These are phyloP conservation scores for Pythium scleroteichum DNA, from an alignment of 352 stramenopile species.

Conservation along the genomic window DNA sequence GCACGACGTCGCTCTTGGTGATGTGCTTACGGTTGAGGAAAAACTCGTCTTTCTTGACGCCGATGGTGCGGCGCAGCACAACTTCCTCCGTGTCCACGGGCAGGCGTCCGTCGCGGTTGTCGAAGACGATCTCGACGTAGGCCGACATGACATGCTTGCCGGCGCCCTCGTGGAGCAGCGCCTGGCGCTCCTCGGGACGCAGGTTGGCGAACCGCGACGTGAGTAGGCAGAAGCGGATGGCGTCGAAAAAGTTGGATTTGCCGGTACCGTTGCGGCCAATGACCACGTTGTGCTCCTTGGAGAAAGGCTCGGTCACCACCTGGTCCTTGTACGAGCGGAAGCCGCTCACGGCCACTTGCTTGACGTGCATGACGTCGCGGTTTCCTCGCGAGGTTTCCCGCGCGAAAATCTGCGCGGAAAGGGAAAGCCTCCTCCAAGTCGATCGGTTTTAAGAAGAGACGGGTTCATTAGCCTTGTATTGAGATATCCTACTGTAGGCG, in stretches of 20 bases:
- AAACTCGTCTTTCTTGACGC: conserved; percentile 99
- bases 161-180: conserved; percentile 95
- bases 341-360: conserved; percentile 94
- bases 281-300: conserved; percentile 95
- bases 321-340: conserved; percentile 96
- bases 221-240: conserved; percentile 98
- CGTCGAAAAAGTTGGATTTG: conserved; percentile 99
- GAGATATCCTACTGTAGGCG: background rate
- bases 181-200: conserved; percentile 90
- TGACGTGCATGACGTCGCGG: conserved; percentile 92
- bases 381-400: conserved; percentile 11
- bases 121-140: conserved; percentile 99
- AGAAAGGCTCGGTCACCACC: conserved; percentile 90
- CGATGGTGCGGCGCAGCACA: conserved; percentile 97
- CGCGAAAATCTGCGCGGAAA: conserved; percentile 11
- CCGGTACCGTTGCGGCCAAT: conserved; percentile 97
- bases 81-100: conserved; percentile 93
- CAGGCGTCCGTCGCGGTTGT: conserved; percentile 97
- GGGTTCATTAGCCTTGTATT: conserved; percentile 11
- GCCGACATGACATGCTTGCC: conserved; percentile 95
- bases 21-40: conserved; percentile 99
- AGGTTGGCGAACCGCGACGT: conserved; percentile 92
- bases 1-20: conserved; percentile 97
- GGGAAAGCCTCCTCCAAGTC: conserved; percentile 17
- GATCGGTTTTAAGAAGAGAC: conserved; percentile 14